These are phyloP conservation scores for Aristolochia californica DNA, from an alignment of 164 flowering plant species.

Conservation along the genomic window DNA sequence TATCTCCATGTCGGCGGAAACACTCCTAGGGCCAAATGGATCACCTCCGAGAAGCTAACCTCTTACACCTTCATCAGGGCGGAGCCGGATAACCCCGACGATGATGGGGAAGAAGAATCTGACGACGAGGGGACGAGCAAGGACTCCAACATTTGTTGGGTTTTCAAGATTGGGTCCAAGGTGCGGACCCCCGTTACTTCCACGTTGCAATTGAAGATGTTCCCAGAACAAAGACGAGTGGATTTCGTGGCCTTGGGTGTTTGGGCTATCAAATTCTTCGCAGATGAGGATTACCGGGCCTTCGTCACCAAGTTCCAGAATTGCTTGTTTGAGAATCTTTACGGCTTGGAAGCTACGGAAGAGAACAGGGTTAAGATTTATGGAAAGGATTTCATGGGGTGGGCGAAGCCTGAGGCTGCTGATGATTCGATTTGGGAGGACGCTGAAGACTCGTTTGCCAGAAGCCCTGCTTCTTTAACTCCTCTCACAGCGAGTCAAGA, in stretches of 20 bases:
- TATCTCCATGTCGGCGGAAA: slow-evolving; percentile 54
- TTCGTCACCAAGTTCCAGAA: slow-evolving; percentile 55
- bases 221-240: slow-evolving; percentile 49
- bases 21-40: slow-evolving; percentile 73
- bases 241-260: slow-evolving; percentile 61
- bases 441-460: slow-evolving; percentile 44
- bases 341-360: slow-evolving; percentile 55
- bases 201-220: slow-evolving; percentile 57
- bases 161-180: slow-evolving; percentile 45
- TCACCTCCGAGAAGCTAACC: slow-evolving; percentile 54
- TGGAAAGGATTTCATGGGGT: slow-evolving; percentile 90
- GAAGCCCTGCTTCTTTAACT: slow-evolving; percentile 29
- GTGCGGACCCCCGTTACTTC: slow-evolving; percentile 30
- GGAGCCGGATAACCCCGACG: neutral
- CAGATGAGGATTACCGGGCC: slow-evolving; percentile 38
- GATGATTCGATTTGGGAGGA: slow-evolving; percentile 96
- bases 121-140: slow-evolving; percentile 27
- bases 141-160: slow-evolving; percentile 32
- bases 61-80: slow-evolving; percentile 40
- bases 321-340: slow-evolving; percentile 81
- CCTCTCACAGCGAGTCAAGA: slow-evolving; percentile 37
- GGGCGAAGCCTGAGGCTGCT: slow-evolving; percentile 81
- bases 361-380: slow-evolving; percentile 66
- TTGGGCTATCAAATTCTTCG: slow-evolving; percentile 76
- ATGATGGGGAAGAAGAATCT: slow-evolving; percentile 10